Percentiles rank a stretch among this genome's conserved stretches.
These are phyloP conservation scores for Monilinia vaccinii-corymbosi DNA, from an alignment of 2,329 filamentous ascomycete species.

Conservation along the genomic window DNA sequence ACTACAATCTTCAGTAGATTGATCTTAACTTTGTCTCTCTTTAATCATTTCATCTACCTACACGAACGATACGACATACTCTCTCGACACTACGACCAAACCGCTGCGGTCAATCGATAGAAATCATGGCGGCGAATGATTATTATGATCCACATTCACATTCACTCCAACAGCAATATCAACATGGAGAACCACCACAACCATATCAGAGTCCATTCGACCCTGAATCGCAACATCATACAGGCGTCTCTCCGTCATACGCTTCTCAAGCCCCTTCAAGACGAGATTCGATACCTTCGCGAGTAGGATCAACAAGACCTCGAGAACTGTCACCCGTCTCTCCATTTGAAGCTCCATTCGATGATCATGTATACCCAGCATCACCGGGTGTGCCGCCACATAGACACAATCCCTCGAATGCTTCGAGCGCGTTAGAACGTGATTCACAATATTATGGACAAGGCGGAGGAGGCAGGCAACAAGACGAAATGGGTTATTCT, in stretches of 20 bases:
- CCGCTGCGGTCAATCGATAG: neutral
- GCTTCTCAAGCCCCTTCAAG: constrained; percentile 21
- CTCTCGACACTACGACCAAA: neutral
- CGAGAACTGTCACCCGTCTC: constrained; percentile 31
- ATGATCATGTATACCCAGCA: constrained; percentile 56
- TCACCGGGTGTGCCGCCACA: constrained; percentile 12
- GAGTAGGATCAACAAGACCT: constrained; percentile 11
- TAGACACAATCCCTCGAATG: constrained; percentile 26
- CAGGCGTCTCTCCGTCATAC: constrained; percentile 21
- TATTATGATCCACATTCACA: constrained; percentile 24
- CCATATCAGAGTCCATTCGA: constrained; percentile 17
- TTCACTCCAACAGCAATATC: constrained; percentile 10
- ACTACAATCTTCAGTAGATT: constrained; percentile 3
- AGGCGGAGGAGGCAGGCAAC: constrained; percentile 33
- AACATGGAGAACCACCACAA: constrained; percentile 9
- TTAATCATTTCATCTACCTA: neutral
- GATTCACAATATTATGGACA: constrained; percentile 50
- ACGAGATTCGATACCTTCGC: constrained; percentile 9
- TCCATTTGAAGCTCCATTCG: constrained; percentile 58
- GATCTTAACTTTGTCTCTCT: neutral
- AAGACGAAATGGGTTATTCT: constrained; percentile 29
- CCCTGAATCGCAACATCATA: constrained; percentile 10
- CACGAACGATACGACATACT: neutral
- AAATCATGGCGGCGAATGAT: constrained; percentile 26
- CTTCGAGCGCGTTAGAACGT: constrained; percentile 37